These are phyloP conservation scores for Aspergillus pseudoglaucus DNA, from an alignment of 2,329 filamentous ascomycete genomes.

Conservation along the genomic window DNA sequence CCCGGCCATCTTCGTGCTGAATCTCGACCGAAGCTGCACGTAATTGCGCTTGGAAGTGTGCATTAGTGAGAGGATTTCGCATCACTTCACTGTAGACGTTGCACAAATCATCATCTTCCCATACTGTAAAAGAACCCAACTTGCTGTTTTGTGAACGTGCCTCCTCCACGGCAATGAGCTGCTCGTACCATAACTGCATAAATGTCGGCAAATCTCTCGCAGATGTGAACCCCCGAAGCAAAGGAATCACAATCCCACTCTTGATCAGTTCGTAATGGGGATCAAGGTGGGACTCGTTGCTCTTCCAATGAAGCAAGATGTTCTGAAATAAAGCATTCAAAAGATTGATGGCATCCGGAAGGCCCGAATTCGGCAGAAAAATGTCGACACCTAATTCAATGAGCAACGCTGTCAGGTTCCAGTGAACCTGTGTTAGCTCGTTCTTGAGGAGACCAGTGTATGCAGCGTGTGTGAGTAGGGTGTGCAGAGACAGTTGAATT, in stretches of 20 bases:
- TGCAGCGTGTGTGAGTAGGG: constrained; percentile 34
- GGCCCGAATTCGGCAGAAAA: constrained; percentile 39
- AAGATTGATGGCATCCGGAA: constrained; percentile 30
- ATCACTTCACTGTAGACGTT: constrained; percentile 29
- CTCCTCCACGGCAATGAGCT: constrained; percentile 32
- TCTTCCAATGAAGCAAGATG: constrained; percentile 27
- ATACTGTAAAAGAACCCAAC: constrained; percentile 29
- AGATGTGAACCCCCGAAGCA: constrained; percentile 34
- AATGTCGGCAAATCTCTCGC: constrained; percentile 37
- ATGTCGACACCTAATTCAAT: constrained; percentile 38
- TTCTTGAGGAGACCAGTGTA: constrained; percentile 36
- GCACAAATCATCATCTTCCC: constrained; percentile 42
- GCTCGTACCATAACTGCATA: constrained; percentile 34
- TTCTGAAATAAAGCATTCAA: constrained; percentile 32
- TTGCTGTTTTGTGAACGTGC: constrained; percentile 18
- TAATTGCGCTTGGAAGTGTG: constrained; percentile 24
- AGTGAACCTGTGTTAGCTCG: constrained; percentile 28
- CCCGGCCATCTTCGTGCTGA: constrained; percentile 19
- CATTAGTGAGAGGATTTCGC: constrained; percentile 24
- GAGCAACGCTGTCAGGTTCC: constrained; percentile 36
- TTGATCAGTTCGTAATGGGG: constrained; percentile 30
- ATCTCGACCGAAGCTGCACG: constrained; percentile 24
- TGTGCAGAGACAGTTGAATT: constrained; percentile 35
- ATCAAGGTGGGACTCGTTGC: constrained; percentile 7
- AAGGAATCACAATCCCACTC: constrained; percentile 31